Conservation (phyloP, 495 filamentous ascomycete genomes). For the Penicillium mononematosum region DNA sequence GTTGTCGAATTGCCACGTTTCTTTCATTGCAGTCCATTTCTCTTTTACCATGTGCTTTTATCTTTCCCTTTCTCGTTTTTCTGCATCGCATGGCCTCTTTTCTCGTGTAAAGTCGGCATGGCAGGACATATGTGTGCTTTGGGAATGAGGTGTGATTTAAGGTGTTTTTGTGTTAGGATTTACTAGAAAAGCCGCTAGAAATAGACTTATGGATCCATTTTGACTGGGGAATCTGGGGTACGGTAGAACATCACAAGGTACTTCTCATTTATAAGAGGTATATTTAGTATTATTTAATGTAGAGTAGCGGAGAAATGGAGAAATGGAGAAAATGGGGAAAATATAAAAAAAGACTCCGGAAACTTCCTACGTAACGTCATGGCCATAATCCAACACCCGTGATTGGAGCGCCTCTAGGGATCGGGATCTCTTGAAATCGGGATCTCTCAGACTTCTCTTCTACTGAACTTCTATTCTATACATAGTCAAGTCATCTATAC, state of each 20-base stretch:
- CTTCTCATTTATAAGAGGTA: background rate
- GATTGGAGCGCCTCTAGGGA: slow-evolving; percentile 25
- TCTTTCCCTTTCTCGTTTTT: slow-evolving; percentile 13
- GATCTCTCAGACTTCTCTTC: background rate
- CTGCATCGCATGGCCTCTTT: slow-evolving; percentile 32
- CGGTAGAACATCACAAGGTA: too few species aligned
- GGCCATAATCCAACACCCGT: slow-evolving; percentile 21
- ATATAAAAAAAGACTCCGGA: slow-evolving; percentile 8
- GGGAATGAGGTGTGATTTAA: slow-evolving; percentile 29
- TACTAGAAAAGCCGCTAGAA: slow-evolving; percentile 32
- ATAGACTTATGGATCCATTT: slow-evolving; percentile 23
- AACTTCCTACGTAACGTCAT: slow-evolving; percentile 28
- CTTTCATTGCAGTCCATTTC: slow-evolving; percentile 11
- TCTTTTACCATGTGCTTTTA: slow-evolving; percentile 22
- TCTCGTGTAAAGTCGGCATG: slow-evolving; percentile 26
- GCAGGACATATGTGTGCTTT: slow-evolving; percentile 29
- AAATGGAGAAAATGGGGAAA: slow-evolving; percentile 6
- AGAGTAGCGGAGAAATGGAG: background rate
- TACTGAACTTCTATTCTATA: background rate
- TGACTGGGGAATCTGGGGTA: background rate
- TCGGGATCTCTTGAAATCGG: background rate
- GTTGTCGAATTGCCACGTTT: slow-evolving; percentile 26
- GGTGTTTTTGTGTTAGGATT: slow-evolving; percentile 16
- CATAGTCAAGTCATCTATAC: background rate
- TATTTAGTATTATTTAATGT: too few species aligned